These are phyloP conservation scores for Phlebiopsis gigantea DNA, from an alignment of 768 basidiomycete genomes.

Conservation along the genomic window DNA sequence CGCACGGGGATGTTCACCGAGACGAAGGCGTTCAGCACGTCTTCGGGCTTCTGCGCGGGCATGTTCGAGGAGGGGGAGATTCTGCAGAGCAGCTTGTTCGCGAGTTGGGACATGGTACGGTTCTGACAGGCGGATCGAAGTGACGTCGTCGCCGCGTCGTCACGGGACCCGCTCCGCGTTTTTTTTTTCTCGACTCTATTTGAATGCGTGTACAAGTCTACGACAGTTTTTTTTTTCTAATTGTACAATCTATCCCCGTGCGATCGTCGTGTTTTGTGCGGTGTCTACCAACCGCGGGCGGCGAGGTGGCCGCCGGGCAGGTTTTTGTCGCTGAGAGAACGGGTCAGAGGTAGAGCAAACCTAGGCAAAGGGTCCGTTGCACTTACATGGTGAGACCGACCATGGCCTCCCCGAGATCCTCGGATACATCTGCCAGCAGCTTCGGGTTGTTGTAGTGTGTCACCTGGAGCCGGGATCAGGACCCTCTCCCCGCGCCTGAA, in stretches of 20 bases:
- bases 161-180: background rate
- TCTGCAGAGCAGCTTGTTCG: conserved; percentile 19
- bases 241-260: background rate
- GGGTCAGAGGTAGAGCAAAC: background rate
- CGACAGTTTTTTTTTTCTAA: background rate
- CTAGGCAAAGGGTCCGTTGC: background rate
- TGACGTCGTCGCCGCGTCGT: background rate
- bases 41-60: conserved; percentile 22
- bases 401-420: conserved; percentile 88
- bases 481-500: background rate
- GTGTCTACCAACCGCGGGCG: conserved; percentile 54
- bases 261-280: background rate
- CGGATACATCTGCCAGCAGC: conserved; percentile 86
- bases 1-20: conserved; percentile 16
- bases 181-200: background rate
- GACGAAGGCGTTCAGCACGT: conserved; percentile 34
- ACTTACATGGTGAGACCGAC: conserved; percentile 80
- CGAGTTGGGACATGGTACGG: conserved; percentile 1
- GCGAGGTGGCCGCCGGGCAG: conserved; percentile 60
- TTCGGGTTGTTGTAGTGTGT: conserved; percentile 96
- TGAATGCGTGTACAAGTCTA: background rate
- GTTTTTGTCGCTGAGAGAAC: background rate
- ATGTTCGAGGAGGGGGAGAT: conserved; percentile 15
- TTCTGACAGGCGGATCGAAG: background rate
- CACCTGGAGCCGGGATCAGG: conserved; percentile 37